Evolutionary conservation across 2,329 filamentous ascomycete species (phyloP), one percentile per base, ranked within the genome.

Genomic region (Fonsecaea pedrosoi): DNA sequence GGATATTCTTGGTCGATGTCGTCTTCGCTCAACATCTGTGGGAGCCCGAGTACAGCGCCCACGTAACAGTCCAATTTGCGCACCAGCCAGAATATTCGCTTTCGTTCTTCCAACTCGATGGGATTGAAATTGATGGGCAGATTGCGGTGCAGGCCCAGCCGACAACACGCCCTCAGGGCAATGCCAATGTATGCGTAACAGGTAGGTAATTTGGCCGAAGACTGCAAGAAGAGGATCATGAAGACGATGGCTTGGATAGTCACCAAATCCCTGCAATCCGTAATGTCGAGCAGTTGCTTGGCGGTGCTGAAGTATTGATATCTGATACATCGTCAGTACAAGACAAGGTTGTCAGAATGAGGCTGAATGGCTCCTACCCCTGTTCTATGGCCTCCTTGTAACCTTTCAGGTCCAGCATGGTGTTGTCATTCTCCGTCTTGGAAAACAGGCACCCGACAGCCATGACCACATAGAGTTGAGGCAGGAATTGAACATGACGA

Each of bases 111-210:
- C 73, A 89, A 87, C 74, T 89, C 88, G 60, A 93, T 85, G 57
- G 90, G 89, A 72, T 92, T 89, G 67, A 90, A 86, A 0, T 84
- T 84, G 56, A 90, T 87, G 12, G 88, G 82, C 5, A 94, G 79
- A 67, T 90, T 87, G 60, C 92, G 89, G 76, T 95, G 92, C 32
- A 94, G 81, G 7, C 92, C 92, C 79, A 94, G 89, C 34, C 91
- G 87, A 38, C 94, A 79, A n/a, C 90, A 88, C 6, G 90, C 90
- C 59, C 91, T 86, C 57, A 94, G 81, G 1, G 90, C 91, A 72
- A 94, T 90, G 6, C 91, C 91, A 56, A 94, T 85, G 72, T 92
- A 93, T 0, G 90, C 87, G 77, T 94, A 94, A 75, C 91, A 94
- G 9, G 88, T 90, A 74, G 89, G 91, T 35, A 94, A 80, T 74